Percentiles rank a stretch among this genome's conserved stretches.
These are phyloP conservation scores for Arabidopsis thaliana DNA, from an alignment of 345 rosid genomes.

Conservation along the genomic window TAIR10.1 NC_003070.9:25958001-25958500, in stretches of 20 bases:
- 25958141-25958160: slow-evolving; percentile 9
- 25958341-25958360: slow-evolving; percentile 59
- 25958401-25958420: slow-evolving; percentile 51
- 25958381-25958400: slow-evolving; percentile 86
- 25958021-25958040: slow-evolving; percentile 30
- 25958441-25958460: slow-evolving; percentile 8
- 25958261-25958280: slow-evolving; percentile 39
- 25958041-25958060: slow-evolving; percentile 27
- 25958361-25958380: slow-evolving; percentile 91
- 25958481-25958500: slow-evolving; percentile 52
- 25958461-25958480: neutral
- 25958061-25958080: slow-evolving; percentile 11
- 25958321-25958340: slow-evolving; percentile 30
- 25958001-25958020: slow-evolving; percentile 5
- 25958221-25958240: slow-evolving; percentile 87
- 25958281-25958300: neutral
- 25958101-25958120: slow-evolving; percentile 26
- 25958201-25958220: slow-evolving; percentile 73
- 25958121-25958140: slow-evolving; percentile 22
- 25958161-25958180: slow-evolving; percentile 6
- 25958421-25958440: slow-evolving; percentile 1
- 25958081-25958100: slow-evolving; percentile 10
- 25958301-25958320: slow-evolving; percentile 10
- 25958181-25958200: slow-evolving; percentile 65
- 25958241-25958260: slow-evolving; percentile 97